Evolutionary conservation across 2,329 filamentous ascomycete genomes (phyloP).

Genomic region (Pyricularia pennisetigena): DNA sequence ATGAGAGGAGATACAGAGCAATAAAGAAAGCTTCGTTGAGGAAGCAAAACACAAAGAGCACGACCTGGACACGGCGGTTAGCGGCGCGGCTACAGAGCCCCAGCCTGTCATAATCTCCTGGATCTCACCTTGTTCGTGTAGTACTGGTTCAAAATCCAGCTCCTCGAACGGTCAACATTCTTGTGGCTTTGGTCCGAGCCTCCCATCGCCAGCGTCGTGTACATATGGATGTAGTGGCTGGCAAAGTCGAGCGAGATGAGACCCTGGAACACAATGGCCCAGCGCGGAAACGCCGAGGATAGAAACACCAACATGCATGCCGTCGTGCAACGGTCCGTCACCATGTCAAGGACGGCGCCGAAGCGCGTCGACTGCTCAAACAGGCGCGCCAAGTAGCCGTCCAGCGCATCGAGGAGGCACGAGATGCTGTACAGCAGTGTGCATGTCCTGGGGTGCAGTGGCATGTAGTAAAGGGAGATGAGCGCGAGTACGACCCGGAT

Average conservation of each 20-base stretch:
- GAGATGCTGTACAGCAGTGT: conserved; percentile 86
- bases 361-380: conserved; percentile 91
- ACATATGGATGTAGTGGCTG: conserved; percentile 99
- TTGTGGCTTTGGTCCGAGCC: conserved; percentile 79
- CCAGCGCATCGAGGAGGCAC: conserved; percentile 88
- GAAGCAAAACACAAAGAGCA: conserved; percentile 83
- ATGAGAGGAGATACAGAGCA: conserved; percentile 92
- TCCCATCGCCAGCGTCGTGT: conserved; percentile 82
- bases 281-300: conserved; percentile 87
- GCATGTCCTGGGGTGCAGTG: conserved; percentile 92
- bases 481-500: conserved; percentile 70
- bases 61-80: conserved; percentile 37
- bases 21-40: conserved; percentile 98
- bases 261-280: conserved; percentile 88
- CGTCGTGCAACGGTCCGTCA: conserved; percentile 95
- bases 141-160: conserved; percentile 86
- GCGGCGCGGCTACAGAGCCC: neutral
- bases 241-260: conserved; percentile 88
- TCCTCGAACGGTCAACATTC: conserved; percentile 79
- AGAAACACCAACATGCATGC: conserved; percentile 91
- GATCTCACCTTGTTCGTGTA: conserved; percentile 82
- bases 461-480: conserved; percentile 97
- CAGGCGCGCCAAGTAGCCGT: conserved; percentile 84
- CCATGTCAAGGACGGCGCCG: conserved; percentile 96
- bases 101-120: neutral